phyloP scores from a whole-genome alignment of 2,329 filamentous ascomycete species.

The Seiridium unicorne region DNA sequence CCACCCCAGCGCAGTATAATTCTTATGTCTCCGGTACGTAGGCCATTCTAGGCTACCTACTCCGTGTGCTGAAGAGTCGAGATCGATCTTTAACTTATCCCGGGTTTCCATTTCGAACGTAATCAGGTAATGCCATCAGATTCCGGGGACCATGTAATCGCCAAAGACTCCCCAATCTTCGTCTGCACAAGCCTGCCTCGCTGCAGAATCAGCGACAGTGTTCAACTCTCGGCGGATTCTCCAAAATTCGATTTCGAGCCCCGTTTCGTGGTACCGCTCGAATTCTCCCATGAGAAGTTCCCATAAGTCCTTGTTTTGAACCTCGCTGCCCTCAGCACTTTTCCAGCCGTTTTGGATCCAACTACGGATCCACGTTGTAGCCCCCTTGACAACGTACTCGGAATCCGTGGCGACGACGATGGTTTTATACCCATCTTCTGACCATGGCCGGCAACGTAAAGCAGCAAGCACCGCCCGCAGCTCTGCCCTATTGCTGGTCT shows the following conservation, averaged over 20 bases:
- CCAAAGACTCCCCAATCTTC: neutral
- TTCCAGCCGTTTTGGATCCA: slow-evolving; percentile 48
- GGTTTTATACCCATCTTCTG: slow-evolving; percentile 34
- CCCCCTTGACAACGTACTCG: slow-evolving; percentile 45
- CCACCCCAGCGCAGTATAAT: too few relatives aligned
- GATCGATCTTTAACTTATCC: too few relatives aligned
- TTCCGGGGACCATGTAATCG: neutral
- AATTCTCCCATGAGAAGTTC: slow-evolving; percentile 41
- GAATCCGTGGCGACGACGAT: slow-evolving; percentile 55
- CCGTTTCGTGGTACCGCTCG: slow-evolving; percentile 24
- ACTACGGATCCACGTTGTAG: slow-evolving; percentile 37
- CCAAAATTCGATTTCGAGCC: slow-evolving; percentile 45
- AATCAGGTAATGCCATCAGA: neutral
- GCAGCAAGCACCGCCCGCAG: slow-evolving; percentile 53
- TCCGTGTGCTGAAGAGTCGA: too few relatives aligned
- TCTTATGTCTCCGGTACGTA: too few relatives aligned
- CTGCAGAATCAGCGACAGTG: slow-evolving; percentile 34
- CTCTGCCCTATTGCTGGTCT: slow-evolving; percentile 54
- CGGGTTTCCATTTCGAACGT: too few relatives aligned
- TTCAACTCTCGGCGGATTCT: slow-evolving; percentile 43
- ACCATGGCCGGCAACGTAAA: slow-evolving; percentile 43
- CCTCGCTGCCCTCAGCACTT: slow-evolving; percentile 25
- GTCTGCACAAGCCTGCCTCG: slow-evolving; percentile 16
- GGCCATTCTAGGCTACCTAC: too few relatives aligned
- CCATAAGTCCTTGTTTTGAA: slow-evolving; percentile 55